Evolutionary conservation across 164 flowering plant species (phyloP), one percentile per base, ranked within the genome.

Genomic region (Liriodendron chinense): DNA sequence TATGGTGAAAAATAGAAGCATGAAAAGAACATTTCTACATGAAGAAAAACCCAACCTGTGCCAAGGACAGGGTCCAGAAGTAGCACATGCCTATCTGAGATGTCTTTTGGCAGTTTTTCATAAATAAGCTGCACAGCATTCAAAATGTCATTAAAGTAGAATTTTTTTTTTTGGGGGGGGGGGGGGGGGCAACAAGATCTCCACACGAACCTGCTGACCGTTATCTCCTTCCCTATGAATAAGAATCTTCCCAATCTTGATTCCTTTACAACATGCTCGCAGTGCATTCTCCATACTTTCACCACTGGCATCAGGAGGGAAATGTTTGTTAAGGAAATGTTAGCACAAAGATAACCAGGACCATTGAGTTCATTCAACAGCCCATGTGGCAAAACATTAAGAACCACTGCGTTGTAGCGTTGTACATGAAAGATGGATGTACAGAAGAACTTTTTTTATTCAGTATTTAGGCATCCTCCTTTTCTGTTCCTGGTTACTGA

Each of bases 211-310:
- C 94, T 96, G 97, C 81, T 94, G 94, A 74, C 97, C 98, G 73
- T 96, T 94, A 81, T 94, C 98, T 22, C 99, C 99, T 83, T 93
- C 97, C 75, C 97, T 81, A 68, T 94, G 99, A 77, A 96, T 96
- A 73, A 96, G 94, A 74, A 96, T 94, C 82, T 96, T 96, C 56
- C 99, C 99, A 65, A 96, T 94, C 83, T 94, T 96, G 79, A 96
- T 96, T 53, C 99, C 98, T 83, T 94, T 96, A 81, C 99, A 96
- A 78, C 99, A 96, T 61, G 99, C 99, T 49, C 99, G 89, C 77
- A 94, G 78, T 69, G 98, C 99, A 81, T 96, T 96, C 81, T 96
- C 99, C 99, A 96, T 96, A 76, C 99, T 96, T 84, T 96, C 99
- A 68, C 99, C 99, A 86, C 99, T 96, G 79, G 70, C 18, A 70